Percentiles rank a stretch among this genome's conserved stretches.
phyloP scores from a whole-genome alignment of 148 eudicot species.

The Rhododendron ovatum region DNA sequence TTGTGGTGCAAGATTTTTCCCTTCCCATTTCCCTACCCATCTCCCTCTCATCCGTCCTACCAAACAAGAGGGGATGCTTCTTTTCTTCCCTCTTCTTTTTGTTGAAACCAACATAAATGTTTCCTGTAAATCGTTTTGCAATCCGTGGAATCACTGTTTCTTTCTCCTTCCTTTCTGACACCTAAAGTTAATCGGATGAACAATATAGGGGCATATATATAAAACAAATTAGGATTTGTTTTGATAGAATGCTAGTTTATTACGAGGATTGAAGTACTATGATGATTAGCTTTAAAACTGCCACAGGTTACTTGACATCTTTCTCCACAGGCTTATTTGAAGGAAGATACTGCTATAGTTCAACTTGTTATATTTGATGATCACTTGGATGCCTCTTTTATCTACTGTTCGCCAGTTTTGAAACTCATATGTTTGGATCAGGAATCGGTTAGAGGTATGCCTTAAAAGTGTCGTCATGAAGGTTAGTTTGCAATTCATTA shows the following conservation, averaged over 20 bases:
- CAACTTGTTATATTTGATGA: constrained; percentile 89
- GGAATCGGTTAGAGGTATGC: constrained; percentile 98
- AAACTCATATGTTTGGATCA: constrained; percentile 89
- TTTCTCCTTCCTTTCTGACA: background rate
- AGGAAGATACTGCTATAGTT: constrained; percentile 87
- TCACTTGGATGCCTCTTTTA: constrained; percentile 89
- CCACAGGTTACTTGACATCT: constrained; percentile 78
- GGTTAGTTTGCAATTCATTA: constrained; percentile 57
- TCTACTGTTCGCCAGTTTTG: constrained; percentile 93
- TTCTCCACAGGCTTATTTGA: constrained; percentile 85
- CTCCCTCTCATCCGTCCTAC: background rate
- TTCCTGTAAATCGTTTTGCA: background rate
- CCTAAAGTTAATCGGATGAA: background rate
- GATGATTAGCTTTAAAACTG: constrained; percentile 62
- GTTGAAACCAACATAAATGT: background rate
- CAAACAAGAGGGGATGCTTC: background rate
- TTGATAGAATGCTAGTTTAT: constrained; percentile 11
- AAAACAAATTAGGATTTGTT: constrained; percentile 17
- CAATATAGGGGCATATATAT: background rate
- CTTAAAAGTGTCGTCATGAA: constrained; percentile 56
- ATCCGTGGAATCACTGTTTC: background rate
- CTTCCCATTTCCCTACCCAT: background rate
- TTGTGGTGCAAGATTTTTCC: background rate
- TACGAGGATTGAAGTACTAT: constrained; percentile 28
- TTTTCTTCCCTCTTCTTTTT: background rate